Conservation (phyloP, 257 asterid genomes). For the Lycium barbarum region DNA sequence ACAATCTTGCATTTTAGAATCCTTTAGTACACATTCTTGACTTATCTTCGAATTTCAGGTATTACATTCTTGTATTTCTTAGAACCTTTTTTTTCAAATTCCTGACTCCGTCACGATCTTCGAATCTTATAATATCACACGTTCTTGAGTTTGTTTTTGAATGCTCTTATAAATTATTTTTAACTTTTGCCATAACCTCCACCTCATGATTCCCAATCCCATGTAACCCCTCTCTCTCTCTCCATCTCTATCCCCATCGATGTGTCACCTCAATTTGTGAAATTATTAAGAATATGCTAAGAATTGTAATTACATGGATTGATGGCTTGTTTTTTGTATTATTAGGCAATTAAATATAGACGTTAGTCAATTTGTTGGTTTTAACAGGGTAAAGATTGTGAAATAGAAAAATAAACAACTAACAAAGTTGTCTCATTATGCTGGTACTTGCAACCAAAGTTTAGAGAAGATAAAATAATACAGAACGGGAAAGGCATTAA, state of each 20-base stretch:
- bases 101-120: not conserved
- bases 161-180: no score
- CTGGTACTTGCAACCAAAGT: not conserved
- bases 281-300: conserved; percentile 38
- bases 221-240: no score
- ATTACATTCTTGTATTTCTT: no score
- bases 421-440: not conserved
- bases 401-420: not conserved
- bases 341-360: conserved; percentile 20
- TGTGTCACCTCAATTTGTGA: conserved; percentile 27
- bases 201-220: not conserved
- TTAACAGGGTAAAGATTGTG: conserved; percentile 37
- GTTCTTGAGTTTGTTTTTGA: no score
- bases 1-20: not conserved
- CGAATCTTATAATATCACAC: no score
- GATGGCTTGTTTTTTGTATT: not conserved
- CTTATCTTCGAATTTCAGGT: not conserved
- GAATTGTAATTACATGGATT: conserved; percentile 39
- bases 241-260: not conserved
- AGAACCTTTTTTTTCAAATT: no score
- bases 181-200: not conserved
- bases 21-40: not conserved
- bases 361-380: conserved; percentile 34
- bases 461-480: not conserved
- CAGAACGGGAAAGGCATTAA: no score